These are phyloP conservation scores for Anaeramoeba flamelloides DNA, from an alignment of 78 protist genomes.

Conservation along the genomic window DNA sequence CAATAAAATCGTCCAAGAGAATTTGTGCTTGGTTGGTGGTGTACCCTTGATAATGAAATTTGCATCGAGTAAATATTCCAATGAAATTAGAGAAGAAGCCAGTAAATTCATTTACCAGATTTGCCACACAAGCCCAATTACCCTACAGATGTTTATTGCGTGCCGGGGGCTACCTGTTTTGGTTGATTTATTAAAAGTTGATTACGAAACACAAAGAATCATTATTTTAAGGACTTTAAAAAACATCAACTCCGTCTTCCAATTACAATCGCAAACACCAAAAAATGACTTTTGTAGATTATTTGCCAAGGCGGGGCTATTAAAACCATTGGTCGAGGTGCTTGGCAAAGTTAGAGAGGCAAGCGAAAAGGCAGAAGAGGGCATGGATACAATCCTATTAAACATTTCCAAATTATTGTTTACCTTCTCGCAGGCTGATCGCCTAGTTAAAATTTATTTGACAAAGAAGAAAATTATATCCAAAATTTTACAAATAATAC, in stretches of 20 bases:
- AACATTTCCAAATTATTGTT: constrained; percentile 32
- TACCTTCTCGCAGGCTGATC: constrained; percentile 48
- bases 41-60: constrained; percentile 48
- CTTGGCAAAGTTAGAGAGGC: too few species aligned
- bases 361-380: too few species aligned
- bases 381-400: too few species aligned
- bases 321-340: constrained; percentile 20
- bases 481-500: too few species aligned
- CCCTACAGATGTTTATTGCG: constrained; percentile 65
- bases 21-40: constrained; percentile 57
- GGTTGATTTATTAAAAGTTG: constrained; percentile 34
- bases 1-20: constrained; percentile 49
- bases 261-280: too few species aligned
- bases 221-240: constrained; percentile 45
- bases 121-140: constrained; percentile 30
- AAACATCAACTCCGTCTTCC: constrained; percentile 43
- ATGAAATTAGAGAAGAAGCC: constrained; percentile 35
- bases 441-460: constrained; percentile 43
- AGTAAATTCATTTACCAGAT: constrained; percentile 43
- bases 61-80: constrained; percentile 22
- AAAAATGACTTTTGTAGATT: constrained; percentile 63
- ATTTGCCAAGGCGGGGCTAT: constrained; percentile 34
- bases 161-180: constrained; percentile 62
- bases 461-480: constrained; percentile 23
- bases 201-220: constrained; percentile 11